Evolutionary conservation across 371 early-diverging fungal genomes (phyloP).

Genomic region (Mortierella sp.): DNA sequence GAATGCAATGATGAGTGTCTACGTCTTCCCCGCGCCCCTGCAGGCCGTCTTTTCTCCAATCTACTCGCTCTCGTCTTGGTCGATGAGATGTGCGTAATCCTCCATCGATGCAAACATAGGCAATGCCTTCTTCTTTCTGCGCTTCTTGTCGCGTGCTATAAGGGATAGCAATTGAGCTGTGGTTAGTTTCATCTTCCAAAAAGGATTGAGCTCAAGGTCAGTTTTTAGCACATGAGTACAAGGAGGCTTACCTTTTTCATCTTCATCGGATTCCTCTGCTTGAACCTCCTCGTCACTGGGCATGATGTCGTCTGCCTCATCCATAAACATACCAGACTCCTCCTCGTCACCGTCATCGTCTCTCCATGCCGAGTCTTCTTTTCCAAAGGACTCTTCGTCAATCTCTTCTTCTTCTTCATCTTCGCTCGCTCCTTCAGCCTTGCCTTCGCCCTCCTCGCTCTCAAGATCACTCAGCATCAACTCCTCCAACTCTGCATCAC

Average conservation of each 20-base stretch:
- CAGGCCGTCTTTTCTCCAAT: neutral
- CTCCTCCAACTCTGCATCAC: constrained; percentile 61
- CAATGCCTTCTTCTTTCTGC: constrained; percentile 66
- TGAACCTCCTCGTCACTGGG: constrained; percentile 44
- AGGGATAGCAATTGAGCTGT: neutral
- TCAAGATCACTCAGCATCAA: constrained; percentile 62
- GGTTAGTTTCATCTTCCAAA: neutral
- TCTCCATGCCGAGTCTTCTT: constrained; percentile 58
- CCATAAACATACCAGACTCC: constrained; percentile 53
- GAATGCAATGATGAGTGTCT: neutral
- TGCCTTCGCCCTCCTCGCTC: constrained; percentile 52
- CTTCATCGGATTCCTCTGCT: constrained; percentile 43
- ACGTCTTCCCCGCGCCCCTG: neutral
- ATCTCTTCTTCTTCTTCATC: constrained; percentile 47
- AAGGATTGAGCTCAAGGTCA: constrained; percentile 3
- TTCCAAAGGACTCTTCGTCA: constrained; percentile 58
- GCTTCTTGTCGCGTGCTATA: constrained; percentile 57
- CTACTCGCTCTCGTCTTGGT: constrained; percentile 57
- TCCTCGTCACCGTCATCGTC: constrained; percentile 61
- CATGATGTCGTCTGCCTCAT: constrained; percentile 33
- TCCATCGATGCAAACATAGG: constrained; percentile 80
- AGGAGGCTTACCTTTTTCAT: constrained; percentile 36
- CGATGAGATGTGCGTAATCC: constrained; percentile 75
- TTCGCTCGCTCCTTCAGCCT: constrained; percentile 27
- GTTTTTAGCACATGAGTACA: neutral